These are phyloP conservation scores for Fusarium sp. DNA, from an alignment of 2,329 filamentous ascomycete genomes.

Conservation along the genomic window DNA sequence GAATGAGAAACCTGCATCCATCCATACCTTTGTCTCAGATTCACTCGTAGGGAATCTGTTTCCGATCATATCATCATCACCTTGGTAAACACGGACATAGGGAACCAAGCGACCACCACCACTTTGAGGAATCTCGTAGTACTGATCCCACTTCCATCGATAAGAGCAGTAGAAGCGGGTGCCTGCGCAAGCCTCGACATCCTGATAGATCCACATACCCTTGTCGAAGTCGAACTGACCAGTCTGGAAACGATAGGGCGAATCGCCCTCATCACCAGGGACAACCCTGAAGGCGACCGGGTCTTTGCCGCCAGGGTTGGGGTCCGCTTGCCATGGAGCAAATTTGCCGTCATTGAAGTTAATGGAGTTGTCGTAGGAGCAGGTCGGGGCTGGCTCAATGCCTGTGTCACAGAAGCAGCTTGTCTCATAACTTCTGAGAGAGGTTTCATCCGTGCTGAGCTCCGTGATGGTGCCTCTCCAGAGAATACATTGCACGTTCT, in stretches of 20 bases:
- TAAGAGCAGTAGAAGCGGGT: background rate
- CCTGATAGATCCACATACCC: conserved; percentile 1
- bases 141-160: conserved; percentile 14
- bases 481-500: background rate
- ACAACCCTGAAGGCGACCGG: background rate
- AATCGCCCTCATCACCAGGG: background rate
- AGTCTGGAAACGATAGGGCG: background rate
- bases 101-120: background rate
- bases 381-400: background rate
- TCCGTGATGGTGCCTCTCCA: background rate
- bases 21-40: background rate
- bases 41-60: background rate
- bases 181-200: background rate
- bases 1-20: too few relatives aligned
- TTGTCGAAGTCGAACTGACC: background rate
- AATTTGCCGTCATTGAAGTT: background rate
- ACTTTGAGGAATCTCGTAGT: background rate
- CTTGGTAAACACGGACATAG: conserved; percentile 12
- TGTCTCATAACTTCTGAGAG: background rate
- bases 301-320: background rate
- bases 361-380: background rate
- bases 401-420: conserved; percentile 13
- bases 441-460: background rate
- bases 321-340: background rate
- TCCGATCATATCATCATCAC: background rate